Evolutionary conservation across 2,329 filamentous ascomycete species (phyloP).

Genomic region (Dothiorella sarmentorum): DNA sequence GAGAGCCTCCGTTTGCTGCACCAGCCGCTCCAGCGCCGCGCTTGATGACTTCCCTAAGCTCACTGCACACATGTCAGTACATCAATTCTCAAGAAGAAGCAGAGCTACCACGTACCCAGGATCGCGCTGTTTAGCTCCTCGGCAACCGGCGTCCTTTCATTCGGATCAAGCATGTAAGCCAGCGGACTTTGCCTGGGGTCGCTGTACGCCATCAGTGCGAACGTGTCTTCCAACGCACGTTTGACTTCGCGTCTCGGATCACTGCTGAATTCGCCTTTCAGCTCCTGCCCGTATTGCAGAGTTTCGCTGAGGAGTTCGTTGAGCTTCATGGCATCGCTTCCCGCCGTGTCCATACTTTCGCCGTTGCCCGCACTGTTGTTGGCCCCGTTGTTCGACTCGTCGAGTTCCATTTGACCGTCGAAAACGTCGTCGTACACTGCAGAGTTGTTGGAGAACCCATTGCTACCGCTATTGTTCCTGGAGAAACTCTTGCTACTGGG

Average conservation of each 20-base stretch:
- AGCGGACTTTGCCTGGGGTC: conserved; percentile 76
- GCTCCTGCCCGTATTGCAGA: conserved; percentile 72
- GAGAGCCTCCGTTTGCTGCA: conserved; percentile 80
- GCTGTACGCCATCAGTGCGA: conserved; percentile 80
- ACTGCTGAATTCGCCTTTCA: conserved; percentile 72
- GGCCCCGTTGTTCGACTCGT: conserved; percentile 45
- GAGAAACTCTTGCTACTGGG: conserved; percentile 28
- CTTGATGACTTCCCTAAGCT: conserved; percentile 86
- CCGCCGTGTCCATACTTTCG: conserved; percentile 29
- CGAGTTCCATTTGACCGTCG: conserved; percentile 56
- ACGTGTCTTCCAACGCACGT: conserved; percentile 77
- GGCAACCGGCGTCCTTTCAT: conserved; percentile 72
- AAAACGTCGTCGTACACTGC: conserved; percentile 46
- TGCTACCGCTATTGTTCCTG: conserved; percentile 24
- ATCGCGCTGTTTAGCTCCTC: conserved; percentile 95
- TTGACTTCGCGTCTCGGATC: conserved; percentile 68
- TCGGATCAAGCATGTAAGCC: conserved; percentile 71
- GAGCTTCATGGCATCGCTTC: conserved; percentile 34
- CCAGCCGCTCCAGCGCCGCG: conserved; percentile 79
- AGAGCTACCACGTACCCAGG: conserved; percentile 60
- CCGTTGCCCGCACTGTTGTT: conserved; percentile 3
- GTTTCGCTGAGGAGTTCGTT: conserved; percentile 63
- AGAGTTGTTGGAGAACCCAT: conserved; percentile 37
- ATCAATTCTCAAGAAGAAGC: not conserved
- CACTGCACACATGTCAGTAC: conserved; percentile 52